Conservation (phyloP, 441 rosid genomes). For the Croton setiger region DNA sequence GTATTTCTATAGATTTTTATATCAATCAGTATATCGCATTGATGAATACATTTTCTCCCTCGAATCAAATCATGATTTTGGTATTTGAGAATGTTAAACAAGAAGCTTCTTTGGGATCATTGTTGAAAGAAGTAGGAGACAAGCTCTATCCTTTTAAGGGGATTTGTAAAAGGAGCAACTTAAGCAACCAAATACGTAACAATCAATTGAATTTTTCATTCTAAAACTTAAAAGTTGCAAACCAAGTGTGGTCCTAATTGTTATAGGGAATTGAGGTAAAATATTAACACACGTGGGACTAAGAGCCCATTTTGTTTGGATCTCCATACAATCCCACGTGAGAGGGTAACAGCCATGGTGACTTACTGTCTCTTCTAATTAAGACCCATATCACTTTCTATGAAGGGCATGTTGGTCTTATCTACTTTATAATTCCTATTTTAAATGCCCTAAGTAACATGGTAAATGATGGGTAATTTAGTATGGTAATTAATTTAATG, state of each 20-base stretch:
- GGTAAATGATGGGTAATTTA: neutral
- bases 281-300: slow-evolving; percentile 24
- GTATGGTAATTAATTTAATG: neutral
- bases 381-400: slow-evolving; percentile 30
- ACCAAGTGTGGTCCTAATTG: slow-evolving; percentile 5
- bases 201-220: neutral
- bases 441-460: neutral
- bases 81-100: neutral
- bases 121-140: slow-evolving; percentile 1
- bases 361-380: slow-evolving; percentile 20
- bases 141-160: neutral
- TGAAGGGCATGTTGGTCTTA: slow-evolving; percentile 40
- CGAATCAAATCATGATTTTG: neutral
- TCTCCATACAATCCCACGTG: slow-evolving; percentile 41
- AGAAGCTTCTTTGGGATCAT: neutral
- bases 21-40: neutral
- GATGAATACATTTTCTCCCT: neutral
- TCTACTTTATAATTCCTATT: slow-evolving; percentile 4
- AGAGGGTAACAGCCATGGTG: slow-evolving; percentile 20
- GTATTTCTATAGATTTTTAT: too few relatives aligned
- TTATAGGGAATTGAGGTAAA: neutral
- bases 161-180: neutral
- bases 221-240: neutral
- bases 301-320: slow-evolving; percentile 26
- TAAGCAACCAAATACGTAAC: neutral